Conservation (phyloP, 1,139 yeast species). For the Sugiyamaella pinicola region DNA sequence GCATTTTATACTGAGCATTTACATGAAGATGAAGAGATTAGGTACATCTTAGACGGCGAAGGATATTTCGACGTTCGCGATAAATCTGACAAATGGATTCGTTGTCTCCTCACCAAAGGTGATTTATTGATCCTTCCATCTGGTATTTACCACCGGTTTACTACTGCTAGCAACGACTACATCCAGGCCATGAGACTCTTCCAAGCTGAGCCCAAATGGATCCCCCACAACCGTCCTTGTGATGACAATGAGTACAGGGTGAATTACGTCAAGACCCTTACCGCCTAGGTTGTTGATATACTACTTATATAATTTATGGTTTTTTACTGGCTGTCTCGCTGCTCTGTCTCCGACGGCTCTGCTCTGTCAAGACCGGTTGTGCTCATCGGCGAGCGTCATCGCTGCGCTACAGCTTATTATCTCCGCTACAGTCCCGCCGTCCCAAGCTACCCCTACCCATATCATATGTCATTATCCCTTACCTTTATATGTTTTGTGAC, state of each 20-base stretch:
- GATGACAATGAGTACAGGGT: slow-evolving; percentile 47
- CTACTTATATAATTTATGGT: background rate
- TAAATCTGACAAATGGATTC: slow-evolving; percentile 69
- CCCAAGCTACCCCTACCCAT: background rate
- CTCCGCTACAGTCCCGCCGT: too few species aligned
- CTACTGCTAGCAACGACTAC: slow-evolving; percentile 62
- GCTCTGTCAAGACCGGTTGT: background rate
- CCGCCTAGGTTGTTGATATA: background rate
- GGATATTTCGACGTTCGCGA: slow-evolving; percentile 91
- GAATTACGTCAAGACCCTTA: slow-evolving; percentile 43
- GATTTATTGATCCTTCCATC: slow-evolving; percentile 74
- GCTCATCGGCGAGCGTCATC: too few species aligned
- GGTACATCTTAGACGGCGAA: slow-evolving; percentile 85
- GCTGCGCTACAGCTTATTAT: too few species aligned
- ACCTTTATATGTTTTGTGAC: background rate
- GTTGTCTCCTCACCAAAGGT: slow-evolving; percentile 62
- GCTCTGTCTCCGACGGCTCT: slow-evolving; percentile 4
- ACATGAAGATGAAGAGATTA: slow-evolving; percentile 96
- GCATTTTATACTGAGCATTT: slow-evolving; percentile 83
- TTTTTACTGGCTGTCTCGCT: too few species aligned
- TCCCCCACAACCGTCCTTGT: slow-evolving; percentile 73
- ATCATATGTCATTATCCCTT: background rate
- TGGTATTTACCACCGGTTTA: slow-evolving; percentile 91
- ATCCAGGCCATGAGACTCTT: slow-evolving; percentile 82
- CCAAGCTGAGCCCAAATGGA: slow-evolving; percentile 96